A percentile compares a stretch with the other conserved stretches of the same genome.
Evolutionary conservation across 306 rosid species (phyloP).

Genomic region (Sphenostylis stenocarpa): DNA sequence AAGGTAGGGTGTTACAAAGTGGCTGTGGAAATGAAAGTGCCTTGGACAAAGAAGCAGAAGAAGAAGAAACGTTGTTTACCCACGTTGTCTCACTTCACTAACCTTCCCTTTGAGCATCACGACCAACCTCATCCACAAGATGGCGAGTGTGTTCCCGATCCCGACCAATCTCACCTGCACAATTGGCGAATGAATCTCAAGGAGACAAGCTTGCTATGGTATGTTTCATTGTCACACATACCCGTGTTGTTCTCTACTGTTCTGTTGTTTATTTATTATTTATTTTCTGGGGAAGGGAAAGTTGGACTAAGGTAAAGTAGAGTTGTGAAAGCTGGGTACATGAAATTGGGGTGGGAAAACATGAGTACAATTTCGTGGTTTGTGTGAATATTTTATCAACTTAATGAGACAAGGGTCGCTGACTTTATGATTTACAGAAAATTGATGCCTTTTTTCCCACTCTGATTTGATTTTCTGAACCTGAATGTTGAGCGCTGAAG

Average conservation of each 20-base stretch:
- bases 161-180: slow-evolving; percentile 20
- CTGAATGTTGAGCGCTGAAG: background rate
- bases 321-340: background rate
- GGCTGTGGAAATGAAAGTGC: slow-evolving; percentile 42
- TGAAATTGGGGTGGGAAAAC: background rate
- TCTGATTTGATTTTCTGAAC: background rate
- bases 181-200: slow-evolving; percentile 42
- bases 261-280: background rate
- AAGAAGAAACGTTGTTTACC: slow-evolving; percentile 39
- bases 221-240: background rate
- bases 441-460: background rate
- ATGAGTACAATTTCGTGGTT: background rate
- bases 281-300: background rate
- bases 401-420: background rate
- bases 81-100: slow-evolving; percentile 33
- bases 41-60: slow-evolving; percentile 39
- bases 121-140: background rate
- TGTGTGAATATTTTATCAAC: background rate
- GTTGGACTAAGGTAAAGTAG: background rate
- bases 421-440: background rate
- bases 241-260: background rate
- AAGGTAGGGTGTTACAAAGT: too few species aligned
- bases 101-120: slow-evolving; percentile 46
- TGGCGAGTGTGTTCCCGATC: background rate
- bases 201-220: slow-evolving; percentile 55